phyloP scores from a whole-genome alignment of 192 early-diverging fungal genomes.

The Glomus cerebriforme region DNA sequence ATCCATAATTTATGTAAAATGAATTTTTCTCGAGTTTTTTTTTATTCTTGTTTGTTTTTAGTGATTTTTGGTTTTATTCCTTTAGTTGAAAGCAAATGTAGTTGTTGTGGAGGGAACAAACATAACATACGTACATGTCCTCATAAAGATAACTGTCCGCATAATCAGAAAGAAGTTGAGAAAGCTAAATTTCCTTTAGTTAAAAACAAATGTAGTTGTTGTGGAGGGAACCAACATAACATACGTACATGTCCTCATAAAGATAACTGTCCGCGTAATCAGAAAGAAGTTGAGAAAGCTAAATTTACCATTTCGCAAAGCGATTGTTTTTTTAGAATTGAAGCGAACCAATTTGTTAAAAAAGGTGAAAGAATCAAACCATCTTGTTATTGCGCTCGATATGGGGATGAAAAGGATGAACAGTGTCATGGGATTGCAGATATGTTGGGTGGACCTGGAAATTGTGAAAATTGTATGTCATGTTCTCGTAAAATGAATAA shows the following conservation, averaged over 20 bases:
- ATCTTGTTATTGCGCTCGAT: not conserved
- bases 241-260: not conserved
- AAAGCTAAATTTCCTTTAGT: no score
- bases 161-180: no score
- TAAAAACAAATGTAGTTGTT: not conserved
- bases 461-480: conserved; percentile 3
- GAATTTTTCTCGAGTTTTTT: no score
- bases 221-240: not conserved
- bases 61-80: conserved; percentile 1
- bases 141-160: not conserved
- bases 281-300: not conserved
- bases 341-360: not conserved
- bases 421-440: conserved; percentile 2
- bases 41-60: not conserved
- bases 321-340: not conserved
- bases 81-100: not conserved
- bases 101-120: not conserved
- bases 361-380: not conserved
- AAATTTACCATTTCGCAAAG: not conserved
- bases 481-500: not conserved
- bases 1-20: no score
- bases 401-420: not conserved
- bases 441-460: not conserved
- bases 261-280: not conserved
- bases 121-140: not conserved